Conservation (phyloP, 1,284 basidiomycete species). For the Pisolithus thermaeus region DNA sequence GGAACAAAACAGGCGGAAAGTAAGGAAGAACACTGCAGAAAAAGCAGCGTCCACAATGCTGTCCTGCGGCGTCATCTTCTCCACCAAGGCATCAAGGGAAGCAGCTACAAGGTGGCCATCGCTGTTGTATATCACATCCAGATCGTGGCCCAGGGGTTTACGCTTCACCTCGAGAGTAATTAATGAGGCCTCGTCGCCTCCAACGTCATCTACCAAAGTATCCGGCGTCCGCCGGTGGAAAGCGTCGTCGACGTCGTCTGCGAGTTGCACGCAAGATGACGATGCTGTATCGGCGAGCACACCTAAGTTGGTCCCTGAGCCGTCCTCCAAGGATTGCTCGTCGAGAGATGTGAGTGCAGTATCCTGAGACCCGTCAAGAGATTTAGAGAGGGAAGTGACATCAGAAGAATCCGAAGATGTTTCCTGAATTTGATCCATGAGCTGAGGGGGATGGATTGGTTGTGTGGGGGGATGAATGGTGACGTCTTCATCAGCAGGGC, state of each 20-base stretch:
- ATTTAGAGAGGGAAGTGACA: conserved; percentile 34
- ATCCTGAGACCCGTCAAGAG: conserved; percentile 39
- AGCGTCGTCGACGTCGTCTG: conserved; percentile 54
- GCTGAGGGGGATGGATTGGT: conserved; percentile 20
- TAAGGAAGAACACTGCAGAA: conserved; percentile 87
- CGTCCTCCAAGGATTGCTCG: conserved; percentile 31
- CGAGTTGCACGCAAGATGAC: conserved; percentile 42
- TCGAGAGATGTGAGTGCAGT: conserved; percentile 44
- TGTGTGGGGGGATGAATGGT: conserved; percentile 45
- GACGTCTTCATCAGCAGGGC: conserved; percentile 43
- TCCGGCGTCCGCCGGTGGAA: conserved; percentile 27
- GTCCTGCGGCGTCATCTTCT: conserved; percentile 96
- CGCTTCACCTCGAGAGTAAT: conserved; percentile 42
- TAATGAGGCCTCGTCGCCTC: conserved; percentile 46
- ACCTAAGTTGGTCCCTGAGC: conserved; percentile 10
- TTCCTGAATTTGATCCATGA: conserved; percentile 20
- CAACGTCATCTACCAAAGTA: conserved; percentile 49
- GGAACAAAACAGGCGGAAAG: conserved; percentile 90
- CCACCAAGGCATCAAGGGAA: conserved; percentile 82
- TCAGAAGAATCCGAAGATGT: conserved; percentile 29
- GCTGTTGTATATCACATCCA: conserved; percentile 86
- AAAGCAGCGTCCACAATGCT: conserved; percentile 83
- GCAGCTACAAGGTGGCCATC: conserved; percentile 91
- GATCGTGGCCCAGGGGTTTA: conserved; percentile 61
- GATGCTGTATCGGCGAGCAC: conserved; percentile 20